phyloP scores from a whole-genome alignment of 2,329 filamentous ascomycete genomes.

The Juglanconis juglandina region DNA sequence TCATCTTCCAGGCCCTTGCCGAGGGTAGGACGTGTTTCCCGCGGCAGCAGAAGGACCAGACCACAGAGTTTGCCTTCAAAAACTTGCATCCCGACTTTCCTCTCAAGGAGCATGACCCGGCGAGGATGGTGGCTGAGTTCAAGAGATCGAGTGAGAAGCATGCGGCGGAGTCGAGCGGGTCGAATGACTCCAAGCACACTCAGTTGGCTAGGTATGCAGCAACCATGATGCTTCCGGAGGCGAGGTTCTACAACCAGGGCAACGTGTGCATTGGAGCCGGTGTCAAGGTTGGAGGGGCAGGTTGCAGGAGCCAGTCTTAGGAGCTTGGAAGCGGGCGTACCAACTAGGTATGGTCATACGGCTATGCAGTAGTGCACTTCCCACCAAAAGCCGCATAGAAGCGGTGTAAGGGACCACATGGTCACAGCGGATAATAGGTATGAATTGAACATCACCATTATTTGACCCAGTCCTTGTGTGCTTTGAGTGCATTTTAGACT shows the following conservation, averaged over 20 bases:
- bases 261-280: conserved; percentile 12
- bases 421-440: no score
- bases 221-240: conserved; percentile 1
- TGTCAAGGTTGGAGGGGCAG: not conserved
- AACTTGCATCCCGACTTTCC: not conserved
- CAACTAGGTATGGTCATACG: no score
- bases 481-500: no score
- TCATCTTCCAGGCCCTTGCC: conserved; percentile 58
- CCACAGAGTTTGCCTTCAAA: not conserved
- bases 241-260: not conserved
- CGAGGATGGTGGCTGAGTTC: not conserved
- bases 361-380: no score
- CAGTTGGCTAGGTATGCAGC: conserved; percentile 6
- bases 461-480: no score
- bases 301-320: no score
- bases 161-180: not conserved
- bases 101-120: not conserved
- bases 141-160: not conserved
- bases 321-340: no score
- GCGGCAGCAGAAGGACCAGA: not conserved
- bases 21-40: conserved; percentile 50
- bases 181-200: conserved; percentile 7
- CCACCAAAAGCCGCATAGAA: no score
- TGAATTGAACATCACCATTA: no score
- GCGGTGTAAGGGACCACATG: no score